Percentiles rank a stretch among this genome's conserved stretches.
Conservation (phyloP, 257 asterid genomes). For the Haberlea rhodopensis region DNA sequence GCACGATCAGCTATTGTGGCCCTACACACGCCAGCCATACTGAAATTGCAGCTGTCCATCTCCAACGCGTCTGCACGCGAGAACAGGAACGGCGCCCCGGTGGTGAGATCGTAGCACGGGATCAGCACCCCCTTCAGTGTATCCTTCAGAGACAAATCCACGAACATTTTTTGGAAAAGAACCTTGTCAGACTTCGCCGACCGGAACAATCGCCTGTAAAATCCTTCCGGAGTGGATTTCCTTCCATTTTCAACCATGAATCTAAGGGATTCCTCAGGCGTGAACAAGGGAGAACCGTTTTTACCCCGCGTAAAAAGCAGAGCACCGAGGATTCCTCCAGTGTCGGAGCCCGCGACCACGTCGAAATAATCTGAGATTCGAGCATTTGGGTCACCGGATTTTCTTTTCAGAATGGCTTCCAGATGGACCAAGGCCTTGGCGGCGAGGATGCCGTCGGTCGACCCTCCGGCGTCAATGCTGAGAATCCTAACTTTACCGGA, state of each 20-base stretch:
- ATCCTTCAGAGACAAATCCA: slow-evolving; percentile 55
- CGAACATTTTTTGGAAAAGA: slow-evolving; percentile 39
- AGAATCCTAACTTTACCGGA: slow-evolving; percentile 65
- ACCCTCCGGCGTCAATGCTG: slow-evolving; percentile 67
- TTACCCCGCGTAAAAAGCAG: slow-evolving; percentile 56
- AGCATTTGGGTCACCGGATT: slow-evolving; percentile 56
- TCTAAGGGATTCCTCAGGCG: slow-evolving; percentile 48
- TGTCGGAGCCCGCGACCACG: slow-evolving; percentile 71
- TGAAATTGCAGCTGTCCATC: slow-evolving; percentile 73
- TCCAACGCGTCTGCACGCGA: slow-evolving; percentile 87
- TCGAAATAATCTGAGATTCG: slow-evolving; percentile 67
- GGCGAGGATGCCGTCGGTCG: slow-evolving; percentile 60
- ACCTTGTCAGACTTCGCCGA: slow-evolving; percentile 25
- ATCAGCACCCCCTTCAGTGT: slow-evolving; percentile 63
- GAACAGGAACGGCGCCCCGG: slow-evolving; percentile 63
- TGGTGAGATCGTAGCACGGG: slow-evolving; percentile 76
- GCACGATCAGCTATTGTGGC: slow-evolving; percentile 49
- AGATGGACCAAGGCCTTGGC: slow-evolving; percentile 55
- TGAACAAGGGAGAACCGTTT: slow-evolving; percentile 48
- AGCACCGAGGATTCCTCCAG: slow-evolving; percentile 65
- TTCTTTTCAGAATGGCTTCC: slow-evolving; percentile 43
- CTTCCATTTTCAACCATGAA: slow-evolving; percentile 39
- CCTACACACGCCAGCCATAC: slow-evolving; percentile 49
- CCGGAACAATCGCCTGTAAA: slow-evolving; percentile 30
- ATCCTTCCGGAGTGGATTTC: slow-evolving; percentile 24